Base-by-base conservation (phyloP, 1,284 basidiomycete genomes). In the Singerocomus rubriflavus region DNA sequence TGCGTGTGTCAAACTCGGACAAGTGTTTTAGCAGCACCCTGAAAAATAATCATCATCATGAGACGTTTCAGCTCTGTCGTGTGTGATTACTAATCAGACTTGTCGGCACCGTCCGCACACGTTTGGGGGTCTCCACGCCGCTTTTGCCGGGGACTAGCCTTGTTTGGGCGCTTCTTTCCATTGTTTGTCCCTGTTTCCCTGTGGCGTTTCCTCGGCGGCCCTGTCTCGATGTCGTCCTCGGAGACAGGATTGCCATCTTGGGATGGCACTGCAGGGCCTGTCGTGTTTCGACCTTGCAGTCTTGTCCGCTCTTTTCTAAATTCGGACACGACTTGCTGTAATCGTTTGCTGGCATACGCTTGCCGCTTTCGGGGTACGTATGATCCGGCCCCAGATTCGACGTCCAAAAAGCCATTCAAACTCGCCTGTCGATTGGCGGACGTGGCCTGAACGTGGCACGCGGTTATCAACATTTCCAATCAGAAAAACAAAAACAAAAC, bases 251-350 rank as follows among this genome's bases (percentile, higher is more conserved):
- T 53, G 32, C 60, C 49, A 52, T 62, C 50, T 53, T 49, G 44
- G 50, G 65, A 55, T 43, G 51, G 34, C 0, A 14, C 35, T 36
- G 52, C 35, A 11, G 57, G 37, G 40, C 47, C 46, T n/a, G n/a
- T n/a, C 35, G 44, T 21, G 2, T 32, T 37, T 38, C 38, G 51
- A 10, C 53, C 56, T 46, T 52, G 61, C 37, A 45, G 43, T 44
- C 57, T 61, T 11, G 55, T 65, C 48, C 70, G 76, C 30, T 69
- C 75, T 60, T 82, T 82, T 47, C 91, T 77, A 67, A 91, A 95
- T 51, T 88, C 86, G 44, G 87, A 81, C 45, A 98, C 90, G 4
- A 98, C 93, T 55, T 91, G 79, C 66, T 98, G 92, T 55, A 99
- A 73, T 6, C 96, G 80, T 67, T 93, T 94, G 67, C 85, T 94